Evolutionary conservation across 1,139 yeast genomes (phyloP), one percentile per base, ranked within the genome.

Genomic region (Candida sojae): DNA sequence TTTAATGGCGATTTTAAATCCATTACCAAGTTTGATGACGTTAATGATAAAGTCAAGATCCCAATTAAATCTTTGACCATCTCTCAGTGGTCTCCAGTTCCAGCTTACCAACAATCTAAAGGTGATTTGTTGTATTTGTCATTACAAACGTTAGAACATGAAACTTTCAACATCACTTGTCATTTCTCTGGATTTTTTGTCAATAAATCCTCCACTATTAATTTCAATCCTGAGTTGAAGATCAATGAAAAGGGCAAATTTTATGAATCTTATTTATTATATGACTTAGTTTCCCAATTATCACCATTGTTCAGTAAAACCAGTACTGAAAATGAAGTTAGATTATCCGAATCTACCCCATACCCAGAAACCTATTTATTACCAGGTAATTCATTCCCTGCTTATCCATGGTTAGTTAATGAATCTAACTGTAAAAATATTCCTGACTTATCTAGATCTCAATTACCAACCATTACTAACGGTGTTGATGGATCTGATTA

Each of bases 31-130:
- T 66, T 66, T 42, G 59, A 58, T 45, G 60, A 61, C 36, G 54
- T 65, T 11, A 57, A 55, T 48, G 60, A 59, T 36, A 55, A 58
- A 34, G 58, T 71, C 49, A 67, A 61, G 49, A 56, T 64, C 25
- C 80, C 80, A 29, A 73, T 91, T 52, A 79, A 75, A 54, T 75
- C 85, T 0, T 70, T 87, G 46, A 71, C 77, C 47, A 64, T 90
- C 44, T 88, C 97, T n/a, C 82, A 83, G 49, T 92, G 97, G 95
- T 85, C 89, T 54, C 95, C 96, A 10, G 90, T 86, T 17, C 91
- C 96, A n/a, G 73, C 83, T 6, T 72, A 77, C 42, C 84, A 79
- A 61, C 71, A 72, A 49, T 54, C 77, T 30, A 80, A 78, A 61
- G 99, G 98, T 28, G 96, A 92, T 62, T 74, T 92, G 60, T 73